phyloP scores from a whole-genome alignment of 306 rosid genomes.

The Sicyos edulis region DNA sequence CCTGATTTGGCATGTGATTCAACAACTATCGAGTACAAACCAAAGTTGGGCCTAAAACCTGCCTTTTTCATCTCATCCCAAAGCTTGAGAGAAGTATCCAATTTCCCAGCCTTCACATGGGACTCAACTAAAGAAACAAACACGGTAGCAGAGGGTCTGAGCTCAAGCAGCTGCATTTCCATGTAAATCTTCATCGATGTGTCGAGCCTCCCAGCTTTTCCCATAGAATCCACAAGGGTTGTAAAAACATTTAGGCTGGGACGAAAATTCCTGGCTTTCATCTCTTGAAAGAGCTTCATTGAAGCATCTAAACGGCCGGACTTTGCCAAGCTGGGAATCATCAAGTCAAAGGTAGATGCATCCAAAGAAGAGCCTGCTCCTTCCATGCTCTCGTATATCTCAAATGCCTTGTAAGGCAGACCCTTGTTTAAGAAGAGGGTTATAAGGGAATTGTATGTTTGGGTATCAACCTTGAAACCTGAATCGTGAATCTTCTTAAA shows the following conservation, averaged over 20 bases:
- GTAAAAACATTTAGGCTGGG: conserved; percentile 55
- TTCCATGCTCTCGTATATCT: conserved; percentile 87
- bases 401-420: conserved; percentile 84
- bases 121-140: conserved; percentile 79
- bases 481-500: conserved; percentile 72
- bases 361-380: conserved; percentile 51
- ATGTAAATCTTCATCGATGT: conserved; percentile 70
- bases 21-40: conserved; percentile 77
- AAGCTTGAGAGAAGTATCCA: conserved; percentile 70
- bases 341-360: conserved; percentile 76
- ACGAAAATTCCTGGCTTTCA: conserved; percentile 62
- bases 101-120: conserved; percentile 85
- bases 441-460: conserved; percentile 72
- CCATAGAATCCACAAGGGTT: conserved; percentile 88
- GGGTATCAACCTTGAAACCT: conserved; percentile 54
- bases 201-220: conserved; percentile 90
- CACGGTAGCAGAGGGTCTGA: conserved; percentile 58
- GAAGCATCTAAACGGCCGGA: conserved; percentile 94
- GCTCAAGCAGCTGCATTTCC: conserved; percentile 80
- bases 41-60: conserved; percentile 89
- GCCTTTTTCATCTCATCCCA: conserved; percentile 95
- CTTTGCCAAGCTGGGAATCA: conserved; percentile 87
- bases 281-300: conserved; percentile 72
- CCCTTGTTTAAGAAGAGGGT: conserved; percentile 80
- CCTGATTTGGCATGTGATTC: conserved; percentile 92